Evolutionary conservation across 352 stramenopile genomes (phyloP), one percentile per base, ranked within the genome.

Genomic region (Phytophthora capsici): DNA sequence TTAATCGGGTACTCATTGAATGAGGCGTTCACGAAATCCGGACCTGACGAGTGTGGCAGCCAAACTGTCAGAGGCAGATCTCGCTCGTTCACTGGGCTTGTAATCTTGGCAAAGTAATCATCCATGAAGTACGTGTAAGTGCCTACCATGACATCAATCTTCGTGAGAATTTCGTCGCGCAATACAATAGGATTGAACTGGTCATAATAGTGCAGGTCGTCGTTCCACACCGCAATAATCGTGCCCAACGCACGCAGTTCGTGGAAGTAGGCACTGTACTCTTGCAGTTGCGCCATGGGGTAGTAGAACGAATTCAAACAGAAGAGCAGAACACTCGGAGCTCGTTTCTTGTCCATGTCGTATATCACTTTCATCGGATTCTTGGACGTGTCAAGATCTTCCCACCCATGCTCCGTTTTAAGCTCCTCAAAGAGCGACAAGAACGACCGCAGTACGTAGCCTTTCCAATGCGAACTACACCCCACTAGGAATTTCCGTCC

Each of bases 101-200:
- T 92, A 32, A 86, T 73, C 10, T 80, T 74, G 13, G 77, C 72
- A 64, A 94, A 91, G 61, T 91, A 94, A 50, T 90, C 81, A 62
- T 91, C 81, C 66, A 90, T 85, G 23, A 89, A 62, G 74, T 93
- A 94, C 61, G 82, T 71, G 70, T 94, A 94, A 13, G 86, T 88
- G 17, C 86, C 73, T 19, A 91, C 46, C 17, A 94, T 64, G 52
- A 92, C 80, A 26, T 94, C 85, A 23, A 77, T 70, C 16, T 77
- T 74, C 44, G 78, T 89, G 26, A 93, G 57, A 60, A 93, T 84
- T 48, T 83, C 68, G 28, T 93, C 76, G 8, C 80, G 83, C 41
- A 93, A 49, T 17, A 71, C 40, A 28, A 80, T 67, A 12, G 83
- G 78, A 57, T 90, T 70, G 49, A 91, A 89, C 72, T 91, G 85